These are phyloP conservation scores for Teunomyces funiuensis DNA, from an alignment of 805 yeast species.

Conservation along the genomic window DNA sequence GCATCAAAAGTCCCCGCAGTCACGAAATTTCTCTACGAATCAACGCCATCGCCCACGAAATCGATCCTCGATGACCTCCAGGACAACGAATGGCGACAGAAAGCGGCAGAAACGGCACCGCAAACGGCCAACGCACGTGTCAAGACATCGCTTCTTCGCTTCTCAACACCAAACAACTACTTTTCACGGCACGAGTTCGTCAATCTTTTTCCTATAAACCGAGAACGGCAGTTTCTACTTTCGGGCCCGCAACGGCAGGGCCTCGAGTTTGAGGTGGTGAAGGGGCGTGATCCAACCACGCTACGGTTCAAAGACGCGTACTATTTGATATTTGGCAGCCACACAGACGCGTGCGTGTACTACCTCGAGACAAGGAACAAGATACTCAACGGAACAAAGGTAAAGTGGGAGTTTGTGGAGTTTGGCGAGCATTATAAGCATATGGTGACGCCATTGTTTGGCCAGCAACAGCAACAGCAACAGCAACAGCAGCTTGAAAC, in stretches of 20 bases:
- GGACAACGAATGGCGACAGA: slow-evolving; percentile 32
- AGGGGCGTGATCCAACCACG: slow-evolving; percentile 48
- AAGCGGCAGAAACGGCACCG: slow-evolving; percentile 25
- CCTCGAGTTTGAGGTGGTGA: slow-evolving; percentile 41
- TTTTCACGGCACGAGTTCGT: slow-evolving; percentile 40
- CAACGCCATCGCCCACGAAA: slow-evolving; percentile 2
- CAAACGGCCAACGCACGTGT: slow-evolving; percentile 12
- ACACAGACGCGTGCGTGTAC: slow-evolving; percentile 51
- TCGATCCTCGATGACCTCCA: slow-evolving; percentile 29
- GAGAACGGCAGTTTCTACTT: slow-evolving; percentile 29
- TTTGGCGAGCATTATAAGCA: slow-evolving; percentile 24
- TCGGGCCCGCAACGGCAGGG: slow-evolving; percentile 21
- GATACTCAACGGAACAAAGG: slow-evolving; percentile 49
- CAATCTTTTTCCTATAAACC: slow-evolving; percentile 34
- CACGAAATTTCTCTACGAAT: slow-evolving; percentile 24
- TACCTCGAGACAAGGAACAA: slow-evolving; percentile 49
- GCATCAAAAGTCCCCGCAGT: slow-evolving; percentile 28
- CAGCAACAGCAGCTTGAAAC: no score
- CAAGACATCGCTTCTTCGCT: slow-evolving; percentile 34
- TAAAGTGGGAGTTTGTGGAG: slow-evolving; percentile 47
- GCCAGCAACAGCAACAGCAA: no score
- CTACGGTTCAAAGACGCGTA: slow-evolving; percentile 49
- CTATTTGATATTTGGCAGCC: slow-evolving; percentile 51
- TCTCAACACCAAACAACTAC: slow-evolving; percentile 38
- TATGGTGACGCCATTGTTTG: slow-evolving; percentile 32